Percentiles rank a stretch among this genome's conserved stretches.
Evolutionary conservation across 306 rosid species (phyloP).

Genomic region (Vigna nakashimae): DNA sequence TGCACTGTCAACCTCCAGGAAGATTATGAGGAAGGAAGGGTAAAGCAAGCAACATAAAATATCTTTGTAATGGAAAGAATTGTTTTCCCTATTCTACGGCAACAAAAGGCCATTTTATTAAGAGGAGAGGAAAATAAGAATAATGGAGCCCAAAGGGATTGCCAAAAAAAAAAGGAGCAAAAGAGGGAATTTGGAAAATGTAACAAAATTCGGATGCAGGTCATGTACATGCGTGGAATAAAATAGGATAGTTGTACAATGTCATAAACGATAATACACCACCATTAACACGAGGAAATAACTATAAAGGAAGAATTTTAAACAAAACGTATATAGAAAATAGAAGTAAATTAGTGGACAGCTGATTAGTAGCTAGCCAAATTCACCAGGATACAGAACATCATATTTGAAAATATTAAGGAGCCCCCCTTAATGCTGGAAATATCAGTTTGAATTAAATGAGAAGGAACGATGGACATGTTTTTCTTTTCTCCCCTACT

Average conservation of each 20-base stretch:
- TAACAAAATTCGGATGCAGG: background rate
- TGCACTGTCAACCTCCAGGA: conserved; percentile 13
- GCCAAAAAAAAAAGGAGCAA: background rate
- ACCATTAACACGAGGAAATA: conserved; percentile 21
- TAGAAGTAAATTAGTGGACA: conserved; percentile 35
- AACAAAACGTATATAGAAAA: background rate
- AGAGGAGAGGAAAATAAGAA: conserved; percentile 13
- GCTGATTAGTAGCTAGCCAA: conserved; percentile 25
- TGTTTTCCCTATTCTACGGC: background rate
- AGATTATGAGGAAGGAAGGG: conserved; percentile 7
- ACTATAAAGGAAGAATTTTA: background rate
- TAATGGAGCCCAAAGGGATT: conserved; percentile 13
- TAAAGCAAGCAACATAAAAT: conserved; percentile 31
- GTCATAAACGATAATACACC: background rate
- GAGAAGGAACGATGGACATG: conserved; percentile 78
- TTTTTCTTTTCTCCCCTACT: conserved; percentile 63
- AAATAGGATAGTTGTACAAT: background rate
- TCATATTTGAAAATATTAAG: conserved; percentile 77
- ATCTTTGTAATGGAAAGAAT: conserved; percentile 31
- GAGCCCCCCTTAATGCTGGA: conserved; percentile 76
- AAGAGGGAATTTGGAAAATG: conserved; percentile 20
- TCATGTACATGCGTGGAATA: background rate
- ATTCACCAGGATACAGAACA: conserved; percentile 87
- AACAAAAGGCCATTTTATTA: conserved; percentile 8
- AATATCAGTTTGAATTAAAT: conserved; percentile 90